A percentile compares a stretch with the other conserved stretches of the same genome.
These are phyloP conservation scores for Fusarium newnesense DNA, from an alignment of 2,329 filamentous ascomycete genomes.

Conservation along the genomic window DNA sequence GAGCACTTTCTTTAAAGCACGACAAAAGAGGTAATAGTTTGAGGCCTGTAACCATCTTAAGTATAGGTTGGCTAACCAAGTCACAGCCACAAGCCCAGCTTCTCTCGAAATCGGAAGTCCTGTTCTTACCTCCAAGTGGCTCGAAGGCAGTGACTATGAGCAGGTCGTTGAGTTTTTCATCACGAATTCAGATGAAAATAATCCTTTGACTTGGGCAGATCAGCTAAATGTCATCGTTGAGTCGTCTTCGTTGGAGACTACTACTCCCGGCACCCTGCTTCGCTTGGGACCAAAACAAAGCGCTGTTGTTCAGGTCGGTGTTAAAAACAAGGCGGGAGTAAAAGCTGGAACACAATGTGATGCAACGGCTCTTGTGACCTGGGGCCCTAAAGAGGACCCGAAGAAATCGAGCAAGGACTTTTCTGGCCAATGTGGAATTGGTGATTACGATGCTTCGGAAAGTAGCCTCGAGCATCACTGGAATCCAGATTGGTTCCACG, in stretches of 20 bases:
- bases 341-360: background rate
- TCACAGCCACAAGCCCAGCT: background rate
- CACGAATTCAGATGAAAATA: background rate
- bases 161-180: background rate
- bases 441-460: background rate
- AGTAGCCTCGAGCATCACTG: background rate
- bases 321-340: background rate
- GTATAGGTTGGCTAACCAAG: background rate
- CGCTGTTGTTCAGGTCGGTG: background rate
- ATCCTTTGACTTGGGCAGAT: background rate
- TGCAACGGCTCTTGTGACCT: background rate
- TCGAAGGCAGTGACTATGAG: background rate
- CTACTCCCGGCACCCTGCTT: background rate
- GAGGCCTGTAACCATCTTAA: rapidly evolving
- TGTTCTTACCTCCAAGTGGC: background rate
- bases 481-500: background rate
- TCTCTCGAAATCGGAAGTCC: background rate
- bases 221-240: rapidly evolving
- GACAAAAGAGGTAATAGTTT: background rate
- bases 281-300: background rate
- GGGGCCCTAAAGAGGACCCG: background rate
- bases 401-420: background rate
- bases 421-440: background rate
- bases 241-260: background rate
- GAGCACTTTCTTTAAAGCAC: background rate